phyloP scores from a whole-genome alignment of 2,329 filamentous ascomycete species.

The Falciphora oryzae region DNA sequence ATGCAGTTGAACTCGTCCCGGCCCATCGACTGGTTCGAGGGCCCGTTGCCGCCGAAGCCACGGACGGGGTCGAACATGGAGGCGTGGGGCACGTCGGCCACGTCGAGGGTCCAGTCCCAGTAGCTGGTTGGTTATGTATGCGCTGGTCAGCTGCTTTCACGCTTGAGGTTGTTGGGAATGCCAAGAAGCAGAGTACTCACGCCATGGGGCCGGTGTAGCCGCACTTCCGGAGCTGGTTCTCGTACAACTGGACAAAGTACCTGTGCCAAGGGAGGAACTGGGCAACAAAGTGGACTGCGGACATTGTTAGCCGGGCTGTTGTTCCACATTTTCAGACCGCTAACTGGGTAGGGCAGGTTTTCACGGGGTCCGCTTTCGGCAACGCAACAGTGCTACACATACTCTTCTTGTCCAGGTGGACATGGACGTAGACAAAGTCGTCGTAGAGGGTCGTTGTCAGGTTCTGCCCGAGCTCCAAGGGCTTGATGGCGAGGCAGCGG shows the following conservation, averaged over 20 bases:
- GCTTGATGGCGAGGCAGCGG: slow-evolving; percentile 20
- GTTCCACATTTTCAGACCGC: no score
- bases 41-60: no score
- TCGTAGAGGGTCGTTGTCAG: slow-evolving; percentile 27
- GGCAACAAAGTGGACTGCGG: slow-evolving; percentile 15
- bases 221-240: slow-evolving; percentile 30
- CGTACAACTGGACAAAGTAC: slow-evolving; percentile 30
- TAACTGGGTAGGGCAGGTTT: no score
- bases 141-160: no score
- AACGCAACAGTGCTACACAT: no score
- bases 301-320: no score
- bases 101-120: slow-evolving; percentile 33
- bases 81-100: slow-evolving; percentile 25
- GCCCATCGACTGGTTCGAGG: no score
- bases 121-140: slow-evolving; percentile 15
- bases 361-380: no score
- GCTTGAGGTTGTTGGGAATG: no score
- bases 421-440: slow-evolving; percentile 28
- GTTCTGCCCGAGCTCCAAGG: slow-evolving; percentile 41
- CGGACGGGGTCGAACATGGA: no score
- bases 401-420: not conserved
- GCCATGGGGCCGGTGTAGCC: slow-evolving; percentile 28
- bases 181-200: slow-evolving; percentile 16
- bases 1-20: no score
- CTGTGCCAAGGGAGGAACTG: slow-evolving; percentile 36